These are phyloP conservation scores for Penicillium pulvis DNA, from an alignment of 495 filamentous ascomycete genomes.

Conservation along the genomic window DNA sequence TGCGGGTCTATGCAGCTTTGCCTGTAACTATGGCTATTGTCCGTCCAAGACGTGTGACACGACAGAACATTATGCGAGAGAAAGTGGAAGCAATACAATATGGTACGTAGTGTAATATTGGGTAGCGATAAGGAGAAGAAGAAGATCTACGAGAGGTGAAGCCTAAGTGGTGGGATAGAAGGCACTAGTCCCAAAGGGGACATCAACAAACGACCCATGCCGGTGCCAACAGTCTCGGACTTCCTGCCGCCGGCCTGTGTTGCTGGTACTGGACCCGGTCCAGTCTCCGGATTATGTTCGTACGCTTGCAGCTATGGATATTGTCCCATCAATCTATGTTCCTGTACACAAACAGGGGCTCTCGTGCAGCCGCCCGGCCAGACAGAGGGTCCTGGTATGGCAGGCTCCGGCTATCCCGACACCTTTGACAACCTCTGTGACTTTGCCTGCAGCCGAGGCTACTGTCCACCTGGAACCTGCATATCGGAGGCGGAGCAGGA, in stretches of 20 bases:
- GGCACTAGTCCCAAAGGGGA: no score
- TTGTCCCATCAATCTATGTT: background rate
- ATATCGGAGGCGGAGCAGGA: background rate
- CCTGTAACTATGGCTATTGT: constrained; percentile 18
- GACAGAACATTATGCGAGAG: background rate
- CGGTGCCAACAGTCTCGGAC: background rate
- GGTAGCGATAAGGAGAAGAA: no score
- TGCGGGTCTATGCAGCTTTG: constrained; percentile 15
- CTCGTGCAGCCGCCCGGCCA: background rate
- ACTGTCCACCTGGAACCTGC: background rate
- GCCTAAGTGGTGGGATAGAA: no score
- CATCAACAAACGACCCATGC: no score
- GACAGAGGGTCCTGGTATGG: background rate
- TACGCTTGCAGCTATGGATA: background rate
- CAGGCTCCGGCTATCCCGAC: background rate
- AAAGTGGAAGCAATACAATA: no score
- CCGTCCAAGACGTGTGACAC: background rate
- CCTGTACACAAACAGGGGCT: background rate
- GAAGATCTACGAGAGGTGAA: no score
- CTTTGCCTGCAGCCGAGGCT: background rate
- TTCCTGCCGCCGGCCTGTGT: background rate
- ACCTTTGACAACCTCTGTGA: background rate
- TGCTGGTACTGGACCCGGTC: background rate
- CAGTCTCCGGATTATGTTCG: background rate
- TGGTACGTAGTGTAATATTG: no score